Conservation (phyloP, 2,329 filamentous ascomycete species). For the Chrysoporthe austroafricana region DNA sequence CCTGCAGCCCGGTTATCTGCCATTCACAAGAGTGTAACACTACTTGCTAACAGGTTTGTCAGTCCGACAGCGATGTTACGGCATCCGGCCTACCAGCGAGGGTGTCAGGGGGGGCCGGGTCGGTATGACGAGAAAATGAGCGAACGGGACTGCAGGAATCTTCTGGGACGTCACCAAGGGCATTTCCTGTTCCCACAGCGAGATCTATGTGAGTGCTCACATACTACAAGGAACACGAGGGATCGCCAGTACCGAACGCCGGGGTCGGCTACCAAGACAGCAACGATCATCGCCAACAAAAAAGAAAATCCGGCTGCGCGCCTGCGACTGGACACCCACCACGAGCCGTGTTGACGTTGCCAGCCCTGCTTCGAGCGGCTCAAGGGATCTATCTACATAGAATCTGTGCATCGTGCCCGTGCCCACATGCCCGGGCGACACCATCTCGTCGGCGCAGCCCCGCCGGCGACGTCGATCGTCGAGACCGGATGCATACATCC, state of each 20-base stretch:
- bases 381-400: too few relatives aligned
- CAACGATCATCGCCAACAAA: not conserved
- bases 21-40: not conserved
- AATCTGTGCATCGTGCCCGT: too few relatives aligned
- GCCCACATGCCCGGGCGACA: too few relatives aligned
- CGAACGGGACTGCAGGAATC: not conserved
- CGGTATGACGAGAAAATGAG: not conserved
- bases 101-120: too few relatives aligned
- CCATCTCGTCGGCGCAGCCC: too few relatives aligned
- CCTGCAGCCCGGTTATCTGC: not conserved
- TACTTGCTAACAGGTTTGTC: slow-evolving; percentile 1
- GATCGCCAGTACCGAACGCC: not conserved
- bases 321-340: not conserved
- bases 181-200: not conserved
- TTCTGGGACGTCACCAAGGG: not conserved
- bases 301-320: not conserved
- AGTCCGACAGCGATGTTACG: not conserved
- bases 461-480: too few relatives aligned
- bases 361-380: not conserved
- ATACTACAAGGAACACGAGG: not conserved
- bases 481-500: too few relatives aligned
- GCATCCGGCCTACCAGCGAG: too few relatives aligned
- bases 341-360: not conserved
- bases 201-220: not conserved
- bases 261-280: not conserved